Evolutionary conservation across 345 rosid genomes (phyloP).

Genomic region (Eutrema heterophyllum): DNA sequence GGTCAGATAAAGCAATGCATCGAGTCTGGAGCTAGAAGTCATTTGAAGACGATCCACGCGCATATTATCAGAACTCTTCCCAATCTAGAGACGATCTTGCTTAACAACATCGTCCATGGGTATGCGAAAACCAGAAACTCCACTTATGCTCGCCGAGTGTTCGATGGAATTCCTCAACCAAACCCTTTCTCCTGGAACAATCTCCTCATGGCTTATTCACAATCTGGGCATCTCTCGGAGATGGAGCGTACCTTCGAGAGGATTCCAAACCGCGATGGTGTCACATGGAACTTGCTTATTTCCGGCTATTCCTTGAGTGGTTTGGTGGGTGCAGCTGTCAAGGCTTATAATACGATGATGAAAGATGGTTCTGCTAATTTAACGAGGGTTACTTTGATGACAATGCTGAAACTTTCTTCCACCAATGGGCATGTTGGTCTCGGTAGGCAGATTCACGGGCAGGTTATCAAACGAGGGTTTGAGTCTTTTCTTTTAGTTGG

Average conservation of each 20-base stretch:
- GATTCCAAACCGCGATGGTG: conserved; percentile 65
- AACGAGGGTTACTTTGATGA: conserved; percentile 69
- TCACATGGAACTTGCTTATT: conserved; percentile 81
- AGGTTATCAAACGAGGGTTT: conserved; percentile 67
- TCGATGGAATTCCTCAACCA: conserved; percentile 55
- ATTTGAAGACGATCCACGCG: conserved; percentile 58
- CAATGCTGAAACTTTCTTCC: conserved; percentile 62
- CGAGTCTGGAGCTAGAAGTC: conserved; percentile 35
- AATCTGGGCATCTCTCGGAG: conserved; percentile 49
- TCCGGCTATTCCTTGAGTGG: conserved; percentile 59
- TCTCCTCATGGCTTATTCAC: conserved; percentile 71
- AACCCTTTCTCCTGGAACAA: conserved; percentile 79
- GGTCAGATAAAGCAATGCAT: conserved; percentile 57
- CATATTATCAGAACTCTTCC: conserved; percentile 43
- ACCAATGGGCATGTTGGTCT: conserved; percentile 38
- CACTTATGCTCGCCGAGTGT: conserved; percentile 58
- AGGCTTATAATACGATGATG: conserved; percentile 61
- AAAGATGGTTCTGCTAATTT: conserved; percentile 44
- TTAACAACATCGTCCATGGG: conserved; percentile 44
- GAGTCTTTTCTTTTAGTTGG: conserved; percentile 53
- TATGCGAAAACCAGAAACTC: conserved; percentile 42
- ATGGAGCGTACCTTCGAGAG: conserved; percentile 46
- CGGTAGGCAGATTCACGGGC: conserved; percentile 75
- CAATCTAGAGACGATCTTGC: conserved; percentile 50
- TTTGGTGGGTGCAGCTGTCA: conserved; percentile 43